A percentile compares a stretch with the other conserved stretches of the same genome.
Evolutionary conservation across 2,329 filamentous ascomycete genomes (phyloP).

Genomic region (Pseudogymnoascus sp.): DNA sequence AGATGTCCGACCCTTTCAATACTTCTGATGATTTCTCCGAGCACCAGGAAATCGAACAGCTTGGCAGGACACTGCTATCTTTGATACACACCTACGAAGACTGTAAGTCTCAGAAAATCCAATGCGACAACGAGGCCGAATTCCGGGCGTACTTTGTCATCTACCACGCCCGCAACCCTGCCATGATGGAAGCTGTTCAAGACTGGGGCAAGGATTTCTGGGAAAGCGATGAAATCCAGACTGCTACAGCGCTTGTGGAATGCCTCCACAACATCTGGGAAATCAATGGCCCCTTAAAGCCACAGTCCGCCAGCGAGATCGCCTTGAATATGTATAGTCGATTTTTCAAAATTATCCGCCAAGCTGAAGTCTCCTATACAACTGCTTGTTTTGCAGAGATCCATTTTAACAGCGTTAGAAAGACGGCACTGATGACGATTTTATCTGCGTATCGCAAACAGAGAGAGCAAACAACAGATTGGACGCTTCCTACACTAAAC

Average conservation of each 20-base stretch:
- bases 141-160: constrained; percentile 58
- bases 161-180: constrained; percentile 51
- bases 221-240: constrained; percentile 51
- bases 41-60: constrained; percentile 59
- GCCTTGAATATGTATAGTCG: constrained; percentile 42
- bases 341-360: constrained; percentile 53
- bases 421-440: constrained; percentile 47
- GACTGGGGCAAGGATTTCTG: constrained; percentile 49
- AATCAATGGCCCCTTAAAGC: constrained; percentile 48
- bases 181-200: constrained; percentile 44
- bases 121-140: constrained; percentile 54
- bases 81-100: constrained; percentile 59
- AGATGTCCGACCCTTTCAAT: constrained; percentile 48
- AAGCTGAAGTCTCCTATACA: constrained; percentile 51
- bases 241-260: constrained; percentile 52
- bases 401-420: constrained; percentile 54
- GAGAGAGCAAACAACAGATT: constrained; percentile 49
- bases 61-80: constrained; percentile 56
- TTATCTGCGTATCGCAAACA: constrained; percentile 47
- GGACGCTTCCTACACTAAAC: constrained; percentile 49
- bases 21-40: constrained; percentile 53
- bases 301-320: constrained; percentile 28
- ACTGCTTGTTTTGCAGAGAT: constrained; percentile 63
- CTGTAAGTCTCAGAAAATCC: constrained; percentile 47
- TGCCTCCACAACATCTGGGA: constrained; percentile 50